A percentile compares a stretch with the other conserved stretches of the same genome.
Conservation (phyloP, 768 basidiomycete genomes). For the Amanita muscaria region DNA sequence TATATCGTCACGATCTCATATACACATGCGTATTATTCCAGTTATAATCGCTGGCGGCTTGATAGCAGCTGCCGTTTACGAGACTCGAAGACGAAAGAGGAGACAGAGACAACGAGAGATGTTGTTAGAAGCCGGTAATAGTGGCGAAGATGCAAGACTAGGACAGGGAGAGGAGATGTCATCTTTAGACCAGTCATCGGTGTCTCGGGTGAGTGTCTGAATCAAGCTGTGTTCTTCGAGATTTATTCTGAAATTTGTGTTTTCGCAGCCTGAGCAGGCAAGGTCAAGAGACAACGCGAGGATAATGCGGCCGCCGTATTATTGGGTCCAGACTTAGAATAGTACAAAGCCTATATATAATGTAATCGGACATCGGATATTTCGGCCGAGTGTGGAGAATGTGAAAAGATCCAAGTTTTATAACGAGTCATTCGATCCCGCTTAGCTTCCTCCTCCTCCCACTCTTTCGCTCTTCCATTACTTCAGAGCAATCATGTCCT, state of each 20-base stretch:
- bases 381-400: background rate
- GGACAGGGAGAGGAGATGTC: no score
- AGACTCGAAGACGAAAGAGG: slow-evolving; percentile 10
- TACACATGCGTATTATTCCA: slow-evolving; percentile 7
- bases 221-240: no score
- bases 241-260: no score
- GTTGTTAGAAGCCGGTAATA: no score
- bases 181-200: no score
- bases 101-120: background rate
- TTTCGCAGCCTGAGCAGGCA: no score
- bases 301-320: background rate
- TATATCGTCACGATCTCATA: no score
- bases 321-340: background rate
- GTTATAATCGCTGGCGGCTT: slow-evolving; percentile 15
- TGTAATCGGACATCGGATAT: background rate
- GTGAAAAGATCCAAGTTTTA: no score
- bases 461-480: slow-evolving; percentile 6
- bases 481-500: slow-evolving; percentile 28
- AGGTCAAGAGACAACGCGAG: background rate
- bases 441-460: background rate
- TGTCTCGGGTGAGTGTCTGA: no score
- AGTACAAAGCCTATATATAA: background rate
- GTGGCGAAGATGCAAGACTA: no score
- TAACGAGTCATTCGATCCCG: background rate
- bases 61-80: slow-evolving; percentile 14